Conservation (phyloP, 2,329 filamentous ascomycete genomes). For the Penicillium sp. region DNA sequence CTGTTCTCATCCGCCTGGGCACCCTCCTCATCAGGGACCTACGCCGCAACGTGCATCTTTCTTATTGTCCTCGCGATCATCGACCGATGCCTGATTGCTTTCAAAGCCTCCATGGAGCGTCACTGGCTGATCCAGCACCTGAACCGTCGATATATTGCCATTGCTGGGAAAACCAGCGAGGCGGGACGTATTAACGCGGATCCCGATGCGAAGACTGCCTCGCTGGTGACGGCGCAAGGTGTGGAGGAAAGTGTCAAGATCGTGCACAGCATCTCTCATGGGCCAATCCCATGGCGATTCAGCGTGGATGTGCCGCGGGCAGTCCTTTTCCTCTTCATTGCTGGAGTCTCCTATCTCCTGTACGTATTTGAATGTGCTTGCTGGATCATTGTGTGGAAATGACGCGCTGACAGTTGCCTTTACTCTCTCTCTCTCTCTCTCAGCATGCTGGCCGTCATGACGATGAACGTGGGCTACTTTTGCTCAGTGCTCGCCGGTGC, state of each 20-base stretch:
- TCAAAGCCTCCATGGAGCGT: slow-evolving; percentile 55
- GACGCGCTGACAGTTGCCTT: too few relatives aligned
- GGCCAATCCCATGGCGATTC: slow-evolving; percentile 67
- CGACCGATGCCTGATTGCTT: slow-evolving; percentile 65
- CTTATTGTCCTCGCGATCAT: slow-evolving; percentile 68
- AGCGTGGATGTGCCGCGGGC: slow-evolving; percentile 73
- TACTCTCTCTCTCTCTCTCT: neutral
- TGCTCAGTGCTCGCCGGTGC: slow-evolving; percentile 69
- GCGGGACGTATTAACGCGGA: slow-evolving; percentile 56
- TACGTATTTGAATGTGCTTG: slow-evolving; percentile 46
- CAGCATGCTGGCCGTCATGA: slow-evolving; percentile 92
- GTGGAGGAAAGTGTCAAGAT: slow-evolving; percentile 75
- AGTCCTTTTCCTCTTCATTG: slow-evolving; percentile 61
- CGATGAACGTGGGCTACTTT: slow-evolving; percentile 80
- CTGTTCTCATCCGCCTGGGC: slow-evolving; percentile 68
- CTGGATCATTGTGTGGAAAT: neutral
- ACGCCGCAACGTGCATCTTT: slow-evolving; percentile 89
- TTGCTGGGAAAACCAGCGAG: slow-evolving; percentile 58
- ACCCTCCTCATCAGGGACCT: slow-evolving; percentile 61
- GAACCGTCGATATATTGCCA: slow-evolving; percentile 68
- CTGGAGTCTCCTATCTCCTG: slow-evolving; percentile 79
- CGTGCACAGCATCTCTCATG: slow-evolving; percentile 52
- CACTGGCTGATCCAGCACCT: slow-evolving; percentile 66
- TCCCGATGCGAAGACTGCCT: slow-evolving; percentile 57
- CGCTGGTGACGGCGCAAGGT: slow-evolving; percentile 66